phyloP scores from a whole-genome alignment of 2,329 filamentous ascomycete species.

The Alternaria sp. region DNA sequence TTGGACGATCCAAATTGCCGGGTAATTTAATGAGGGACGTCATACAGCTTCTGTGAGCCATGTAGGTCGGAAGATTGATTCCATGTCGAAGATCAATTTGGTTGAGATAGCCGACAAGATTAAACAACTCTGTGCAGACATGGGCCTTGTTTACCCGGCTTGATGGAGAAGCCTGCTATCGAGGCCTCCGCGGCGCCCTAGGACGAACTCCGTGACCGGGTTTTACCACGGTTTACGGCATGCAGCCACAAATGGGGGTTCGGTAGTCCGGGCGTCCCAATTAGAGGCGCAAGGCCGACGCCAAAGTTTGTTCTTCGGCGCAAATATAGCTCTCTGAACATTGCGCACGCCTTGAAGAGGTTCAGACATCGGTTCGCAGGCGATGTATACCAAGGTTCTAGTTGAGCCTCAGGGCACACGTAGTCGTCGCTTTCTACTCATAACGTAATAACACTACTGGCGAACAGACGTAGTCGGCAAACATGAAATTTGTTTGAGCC shows the following conservation, averaged over 20 bases:
- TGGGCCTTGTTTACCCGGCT: background rate
- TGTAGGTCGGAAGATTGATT: background rate
- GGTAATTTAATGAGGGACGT: background rate
- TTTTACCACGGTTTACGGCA: background rate
- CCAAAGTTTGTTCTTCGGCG: background rate
- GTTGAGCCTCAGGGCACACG: background rate
- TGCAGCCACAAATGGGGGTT: background rate
- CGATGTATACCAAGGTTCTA: background rate
- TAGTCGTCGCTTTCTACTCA: background rate
- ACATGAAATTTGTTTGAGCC: background rate
- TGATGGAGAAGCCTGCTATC: background rate
- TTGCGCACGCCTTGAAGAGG: background rate
- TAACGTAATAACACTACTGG: background rate
- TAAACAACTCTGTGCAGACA: background rate
- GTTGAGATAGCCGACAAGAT: background rate
- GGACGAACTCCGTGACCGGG: background rate
- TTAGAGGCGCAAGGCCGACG: background rate
- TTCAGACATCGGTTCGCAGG: background rate
- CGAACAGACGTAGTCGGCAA: background rate
- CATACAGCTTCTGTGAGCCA: background rate
- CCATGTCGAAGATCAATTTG: background rate
- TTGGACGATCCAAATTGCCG: background rate
- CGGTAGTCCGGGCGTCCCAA: no score
- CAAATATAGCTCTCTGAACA: background rate
- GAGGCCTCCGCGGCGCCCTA: background rate